phyloP scores from a whole-genome alignment of 2,329 filamentous ascomycete species.

The Cladophialophora carrionii region DNA sequence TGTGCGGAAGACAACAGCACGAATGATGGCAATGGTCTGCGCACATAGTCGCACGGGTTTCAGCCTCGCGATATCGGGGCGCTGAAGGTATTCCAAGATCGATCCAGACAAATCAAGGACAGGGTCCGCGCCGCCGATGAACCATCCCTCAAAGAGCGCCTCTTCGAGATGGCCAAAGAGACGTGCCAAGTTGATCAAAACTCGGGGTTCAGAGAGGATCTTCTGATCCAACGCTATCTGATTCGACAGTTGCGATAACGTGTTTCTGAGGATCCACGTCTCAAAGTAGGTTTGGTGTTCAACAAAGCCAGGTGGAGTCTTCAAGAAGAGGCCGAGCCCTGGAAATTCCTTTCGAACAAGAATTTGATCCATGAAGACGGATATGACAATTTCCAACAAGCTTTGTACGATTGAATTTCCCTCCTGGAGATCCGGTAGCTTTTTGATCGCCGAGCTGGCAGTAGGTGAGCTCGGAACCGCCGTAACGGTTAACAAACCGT shows the following conservation, averaged over 20 bases:
- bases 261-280: constrained; percentile 79
- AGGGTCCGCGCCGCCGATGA: constrained; percentile 80
- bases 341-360: constrained; percentile 86
- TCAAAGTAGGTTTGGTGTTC: constrained; percentile 96
- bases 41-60: constrained; percentile 92
- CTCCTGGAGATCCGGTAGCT: constrained; percentile 56
- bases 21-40: constrained; percentile 76
- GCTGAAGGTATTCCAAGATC: constrained; percentile 84
- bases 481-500: constrained; percentile 10
- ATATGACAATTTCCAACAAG: constrained; percentile 74
- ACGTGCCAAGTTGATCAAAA: constrained; percentile 83
- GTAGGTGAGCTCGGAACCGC: constrained; percentile 56
- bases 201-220: constrained; percentile 75
- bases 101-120: constrained; percentile 85
- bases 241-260: constrained; percentile 71
- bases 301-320: constrained; percentile 87
- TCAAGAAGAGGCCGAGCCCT: constrained; percentile 81
- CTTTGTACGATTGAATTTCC: constrained; percentile 74
- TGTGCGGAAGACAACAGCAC: constrained; percentile 75
- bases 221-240: constrained; percentile 72
- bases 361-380: constrained; percentile 83
- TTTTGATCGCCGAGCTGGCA: constrained; percentile 46
- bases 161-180: constrained; percentile 82
- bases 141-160: constrained; percentile 94
- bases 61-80: constrained; percentile 75